Evolutionary conservation across 768 basidiomycete genomes (phyloP), one percentile per base, ranked within the genome.

Genomic region (Chalciporus pseudorubinellus): DNA sequence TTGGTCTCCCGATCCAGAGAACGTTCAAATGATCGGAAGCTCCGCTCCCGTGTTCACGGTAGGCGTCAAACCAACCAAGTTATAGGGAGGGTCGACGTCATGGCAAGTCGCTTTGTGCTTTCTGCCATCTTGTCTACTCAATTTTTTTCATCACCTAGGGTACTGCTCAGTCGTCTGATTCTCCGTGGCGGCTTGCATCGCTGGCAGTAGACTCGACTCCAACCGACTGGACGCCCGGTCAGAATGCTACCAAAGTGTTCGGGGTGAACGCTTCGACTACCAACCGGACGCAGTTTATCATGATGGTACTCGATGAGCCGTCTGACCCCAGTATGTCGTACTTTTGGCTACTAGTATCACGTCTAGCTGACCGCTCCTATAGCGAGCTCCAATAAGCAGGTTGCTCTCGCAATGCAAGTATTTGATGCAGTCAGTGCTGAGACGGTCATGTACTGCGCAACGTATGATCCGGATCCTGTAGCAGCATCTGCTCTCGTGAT

Each of bases 391-490:
- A 53, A 59, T 21, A 60, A 61, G 52, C 58, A 57, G 13, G 81
- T 85, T 26, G 65, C 62, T 3, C 65, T 89, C 19, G 70, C 73
- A 53, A 60, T 76, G 24, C 68, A 72, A 4, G 67, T 83, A 48
- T 76, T 75, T 53, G 67, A 77, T 49, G 66, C 73, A 20, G 52
- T 44, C 9, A 59, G 50, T 11, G 77, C 73, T 0, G 46, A 59
- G 20, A 69, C 72, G 58, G 65, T 70, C 49, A 62, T 69, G 20
- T 81, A 74, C 60, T 89, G 87, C 53, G 81, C 79, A 6, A 87
- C 84, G 5, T 87, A 78, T 61, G 73, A 86, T 55, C 73, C 81
- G 3, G 68, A 73, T 24, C 83, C 84, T 2, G 50, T 70, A 5
- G 57, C 65, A 2, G 72, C 79, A 3, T 71, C 74, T n/a, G 76